Conservation (phyloP, 176 grass and related monocot genomes). For the Oryza coarctata region DNA sequence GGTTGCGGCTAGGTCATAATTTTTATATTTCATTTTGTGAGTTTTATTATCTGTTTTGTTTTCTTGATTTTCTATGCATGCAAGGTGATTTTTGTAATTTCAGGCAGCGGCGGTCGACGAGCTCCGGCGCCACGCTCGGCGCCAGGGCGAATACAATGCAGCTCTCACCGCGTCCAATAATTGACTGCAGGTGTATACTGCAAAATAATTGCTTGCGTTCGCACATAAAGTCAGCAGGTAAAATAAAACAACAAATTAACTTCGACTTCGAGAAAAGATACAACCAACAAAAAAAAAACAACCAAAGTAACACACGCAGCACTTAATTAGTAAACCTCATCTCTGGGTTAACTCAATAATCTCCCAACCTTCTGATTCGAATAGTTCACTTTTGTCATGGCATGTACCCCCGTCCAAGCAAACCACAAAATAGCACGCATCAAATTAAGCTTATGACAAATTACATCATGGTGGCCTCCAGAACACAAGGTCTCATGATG, state of each 20-base stretch:
- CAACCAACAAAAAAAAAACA: neutral
- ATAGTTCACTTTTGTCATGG: slow-evolving; percentile 5
- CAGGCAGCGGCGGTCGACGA: too few relatives aligned
- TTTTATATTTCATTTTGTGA: too few relatives aligned
- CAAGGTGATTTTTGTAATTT: too few relatives aligned
- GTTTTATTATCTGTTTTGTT: too few relatives aligned
- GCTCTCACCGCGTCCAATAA: too few relatives aligned
- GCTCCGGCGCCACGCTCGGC: too few relatives aligned
- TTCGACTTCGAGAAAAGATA: neutral
- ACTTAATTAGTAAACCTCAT: neutral
- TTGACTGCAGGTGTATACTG: too few relatives aligned
- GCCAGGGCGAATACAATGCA: too few relatives aligned
- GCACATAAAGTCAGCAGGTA: neutral
- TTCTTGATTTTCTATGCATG: too few relatives aligned
- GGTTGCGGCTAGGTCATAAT: too few relatives aligned
- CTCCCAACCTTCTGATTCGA: slow-evolving; percentile 8
- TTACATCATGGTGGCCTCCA: slow-evolving; percentile 27
- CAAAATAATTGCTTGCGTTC: too few relatives aligned
- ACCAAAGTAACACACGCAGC: neutral
- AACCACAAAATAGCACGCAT: neutral
- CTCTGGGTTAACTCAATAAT: neutral
- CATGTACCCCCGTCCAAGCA: slow-evolving; percentile 13
- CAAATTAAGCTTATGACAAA: slow-evolving; percentile 30
- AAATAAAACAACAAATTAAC: neutral
- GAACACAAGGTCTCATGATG: slow-evolving; percentile 32